Percentiles rank a stretch among this genome's conserved stretches.
phyloP scores from a whole-genome alignment of 1,284 basidiomycete species.

The Microbotryum silenes-acaulis region DNA sequence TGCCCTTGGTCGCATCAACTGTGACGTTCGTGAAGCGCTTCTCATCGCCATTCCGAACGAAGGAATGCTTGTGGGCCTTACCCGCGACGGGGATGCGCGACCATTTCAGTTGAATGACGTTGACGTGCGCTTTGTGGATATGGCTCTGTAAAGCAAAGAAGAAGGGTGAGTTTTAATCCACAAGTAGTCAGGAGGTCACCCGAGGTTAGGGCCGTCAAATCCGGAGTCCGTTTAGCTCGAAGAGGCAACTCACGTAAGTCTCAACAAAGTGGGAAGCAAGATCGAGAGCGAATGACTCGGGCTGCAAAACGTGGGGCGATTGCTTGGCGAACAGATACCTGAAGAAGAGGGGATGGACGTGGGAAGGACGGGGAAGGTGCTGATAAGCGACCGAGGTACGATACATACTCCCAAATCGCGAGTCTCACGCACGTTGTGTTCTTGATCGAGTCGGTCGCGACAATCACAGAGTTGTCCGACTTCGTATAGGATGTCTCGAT shows the following conservation, averaged over 20 bases:
- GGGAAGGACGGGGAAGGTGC: neutral
- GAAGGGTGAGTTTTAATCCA: too few relatives aligned
- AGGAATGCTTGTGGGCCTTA: conserved; percentile 67
- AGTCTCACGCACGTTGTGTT: conserved; percentile 49
- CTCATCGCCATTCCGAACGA: conserved; percentile 83
- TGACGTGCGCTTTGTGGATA: conserved; percentile 59
- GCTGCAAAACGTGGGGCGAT: conserved; percentile 70
- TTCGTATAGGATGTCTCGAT: conserved; percentile 46
- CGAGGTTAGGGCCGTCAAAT: neutral
- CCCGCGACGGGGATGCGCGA: conserved; percentile 56
- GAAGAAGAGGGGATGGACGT: neutral
- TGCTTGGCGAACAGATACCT: conserved; percentile 71
- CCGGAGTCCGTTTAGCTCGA: conserved; percentile 6
- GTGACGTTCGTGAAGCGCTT: conserved; percentile 63
- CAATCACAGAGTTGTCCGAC: conserved; percentile 73
- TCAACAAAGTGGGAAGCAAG: conserved; percentile 75
- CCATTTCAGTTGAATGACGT: conserved; percentile 78
- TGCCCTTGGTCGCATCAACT: conserved; percentile 42
- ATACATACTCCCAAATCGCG: neutral
- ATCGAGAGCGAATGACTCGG: conserved; percentile 80
- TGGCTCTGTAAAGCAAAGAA: conserved; percentile 16
- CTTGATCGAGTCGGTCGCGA: conserved; percentile 86
- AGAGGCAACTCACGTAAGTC: conserved; percentile 51
- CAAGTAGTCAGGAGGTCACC: neutral
- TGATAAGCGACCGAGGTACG: neutral